These are phyloP conservation scores for Amylostereum areolatum DNA, from an alignment of 1,284 basidiomycete genomes.

Conservation along the genomic window DNA sequence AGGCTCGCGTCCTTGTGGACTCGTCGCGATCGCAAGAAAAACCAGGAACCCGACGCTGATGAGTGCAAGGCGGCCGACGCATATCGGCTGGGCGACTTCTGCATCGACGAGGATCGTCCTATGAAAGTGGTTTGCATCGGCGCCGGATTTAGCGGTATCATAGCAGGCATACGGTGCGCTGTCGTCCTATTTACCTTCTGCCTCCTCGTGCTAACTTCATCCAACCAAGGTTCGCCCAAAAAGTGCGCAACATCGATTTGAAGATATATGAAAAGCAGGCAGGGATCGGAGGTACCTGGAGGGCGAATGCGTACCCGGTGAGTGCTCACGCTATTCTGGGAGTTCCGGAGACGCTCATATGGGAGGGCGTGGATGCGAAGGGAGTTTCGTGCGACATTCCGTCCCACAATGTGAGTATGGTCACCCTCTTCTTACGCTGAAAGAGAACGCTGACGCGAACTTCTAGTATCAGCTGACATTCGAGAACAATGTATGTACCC, in stretches of 20 bases:
- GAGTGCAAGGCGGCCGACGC: too few species aligned
- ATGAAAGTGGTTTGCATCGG: background rate
- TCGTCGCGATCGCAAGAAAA: too few species aligned
- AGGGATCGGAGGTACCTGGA: conserved; percentile 52
- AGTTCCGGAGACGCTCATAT: conserved; percentile 12
- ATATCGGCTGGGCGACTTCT: background rate
- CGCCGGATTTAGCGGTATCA: background rate
- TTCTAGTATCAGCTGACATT: conserved; percentile 49
- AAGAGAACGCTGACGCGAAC: background rate
- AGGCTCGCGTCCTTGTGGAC: too few species aligned
- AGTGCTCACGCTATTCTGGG: conserved; percentile 9
- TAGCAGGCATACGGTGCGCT: background rate
- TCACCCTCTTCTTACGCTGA: background rate
- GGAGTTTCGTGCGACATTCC: conserved; percentile 50
- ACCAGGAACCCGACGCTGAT: too few species aligned
- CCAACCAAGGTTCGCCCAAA: conserved; percentile 36
- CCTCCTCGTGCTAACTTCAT: background rate
- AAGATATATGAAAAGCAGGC: conserved; percentile 48
- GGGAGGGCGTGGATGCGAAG: conserved; percentile 2
- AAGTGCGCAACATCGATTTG: conserved; percentile 40
- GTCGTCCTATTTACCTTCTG: background rate
- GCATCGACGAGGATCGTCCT: background rate
- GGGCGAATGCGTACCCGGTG: conserved; percentile 25
- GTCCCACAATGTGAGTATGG: conserved; percentile 34
- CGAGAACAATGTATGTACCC: conserved; percentile 34